These are phyloP conservation scores for Sugiyamaella paludigena DNA, from an alignment of 1,139 yeast genomes.

Conservation along the genomic window DNA sequence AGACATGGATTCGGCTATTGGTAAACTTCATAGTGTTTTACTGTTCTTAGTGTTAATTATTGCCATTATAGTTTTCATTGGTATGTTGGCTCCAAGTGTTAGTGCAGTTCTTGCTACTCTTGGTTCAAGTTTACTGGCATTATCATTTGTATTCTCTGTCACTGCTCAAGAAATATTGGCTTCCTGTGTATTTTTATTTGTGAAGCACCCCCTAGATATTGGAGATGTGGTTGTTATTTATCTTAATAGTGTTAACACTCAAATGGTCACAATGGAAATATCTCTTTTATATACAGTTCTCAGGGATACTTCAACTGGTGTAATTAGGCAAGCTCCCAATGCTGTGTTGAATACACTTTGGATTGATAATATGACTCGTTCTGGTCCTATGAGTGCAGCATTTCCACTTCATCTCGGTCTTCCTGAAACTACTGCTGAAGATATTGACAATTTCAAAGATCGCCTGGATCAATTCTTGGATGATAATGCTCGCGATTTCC, in stretches of 20 bases:
- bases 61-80: constrained; percentile 40
- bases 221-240: constrained; percentile 41
- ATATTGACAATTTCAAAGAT: constrained; percentile 35
- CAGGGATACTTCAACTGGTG: constrained; percentile 31
- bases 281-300: constrained; percentile 42
- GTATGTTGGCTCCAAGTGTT: constrained; percentile 44
- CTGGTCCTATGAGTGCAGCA: constrained; percentile 37
- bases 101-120: constrained; percentile 43
- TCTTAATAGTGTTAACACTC: constrained; percentile 22
- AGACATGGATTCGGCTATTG: constrained; percentile 44
- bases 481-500: constrained; percentile 39
- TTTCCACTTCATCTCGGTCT: constrained; percentile 35
- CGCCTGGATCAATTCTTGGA: constrained; percentile 35
- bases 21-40: constrained; percentile 40
- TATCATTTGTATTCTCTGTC: constrained; percentile 42
- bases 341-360: constrained; percentile 40
- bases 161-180: constrained; percentile 43
- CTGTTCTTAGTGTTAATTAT: constrained; percentile 38
- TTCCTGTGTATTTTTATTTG: constrained; percentile 43
- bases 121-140: constrained; percentile 42
- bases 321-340: constrained; percentile 41
- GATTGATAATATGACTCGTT: constrained; percentile 42
- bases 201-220: constrained; percentile 45
- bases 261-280: constrained; percentile 37
- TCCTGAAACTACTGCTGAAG: constrained; percentile 40